These are phyloP conservation scores for Alternaria panax DNA, from an alignment of 2,329 filamentous ascomycete genomes.

Conservation along the genomic window DNA sequence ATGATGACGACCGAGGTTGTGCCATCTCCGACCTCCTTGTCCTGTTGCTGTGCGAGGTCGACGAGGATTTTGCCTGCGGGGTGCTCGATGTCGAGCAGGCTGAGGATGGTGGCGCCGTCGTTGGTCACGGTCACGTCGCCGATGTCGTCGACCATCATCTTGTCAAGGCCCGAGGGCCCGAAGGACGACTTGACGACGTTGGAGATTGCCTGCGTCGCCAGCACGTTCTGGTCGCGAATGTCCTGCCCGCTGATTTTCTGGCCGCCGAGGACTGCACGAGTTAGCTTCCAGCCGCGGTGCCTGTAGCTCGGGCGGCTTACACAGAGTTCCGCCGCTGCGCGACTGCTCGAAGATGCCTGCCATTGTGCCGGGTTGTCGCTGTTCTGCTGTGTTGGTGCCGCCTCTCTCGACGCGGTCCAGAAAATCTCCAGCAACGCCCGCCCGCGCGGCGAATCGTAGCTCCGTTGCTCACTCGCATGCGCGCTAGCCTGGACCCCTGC, in stretches of 20 bases:
- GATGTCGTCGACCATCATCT: conserved; percentile 99
- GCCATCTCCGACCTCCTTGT: conserved; percentile 98
- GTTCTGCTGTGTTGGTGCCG: conserved; percentile 40
- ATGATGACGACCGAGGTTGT: conserved; percentile 98
- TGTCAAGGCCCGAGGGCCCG: conserved; percentile 94
- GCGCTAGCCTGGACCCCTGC: conserved; percentile 29
- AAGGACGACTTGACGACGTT: conserved; percentile 99
- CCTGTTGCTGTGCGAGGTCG: conserved; percentile 96
- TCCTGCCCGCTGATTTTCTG: conserved; percentile 97
- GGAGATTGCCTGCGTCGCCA: conserved; percentile 94
- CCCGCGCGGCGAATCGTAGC: conserved; percentile 33
- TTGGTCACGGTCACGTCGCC: conserved; percentile 99
- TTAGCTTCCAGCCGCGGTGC: conserved; percentile 28
- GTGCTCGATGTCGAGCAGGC: conserved; percentile 94
- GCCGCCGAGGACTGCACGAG: conserved; percentile 77
- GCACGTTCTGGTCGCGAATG: conserved; percentile 96
- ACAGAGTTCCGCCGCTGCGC: conserved; percentile 89
- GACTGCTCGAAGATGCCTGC: conserved; percentile 95
- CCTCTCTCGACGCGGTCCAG: conserved; percentile 37
- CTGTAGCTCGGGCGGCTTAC: conserved; percentile 55
- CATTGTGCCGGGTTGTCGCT: conserved; percentile 64
- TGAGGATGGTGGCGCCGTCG: conserved; percentile 96
- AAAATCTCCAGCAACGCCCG: conserved; percentile 35
- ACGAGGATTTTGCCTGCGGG: conserved; percentile 98
- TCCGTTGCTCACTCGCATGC: conserved; percentile 25